phyloP scores from a whole-genome alignment of 306 rosid genomes.

The Quercus glauca region DNA sequence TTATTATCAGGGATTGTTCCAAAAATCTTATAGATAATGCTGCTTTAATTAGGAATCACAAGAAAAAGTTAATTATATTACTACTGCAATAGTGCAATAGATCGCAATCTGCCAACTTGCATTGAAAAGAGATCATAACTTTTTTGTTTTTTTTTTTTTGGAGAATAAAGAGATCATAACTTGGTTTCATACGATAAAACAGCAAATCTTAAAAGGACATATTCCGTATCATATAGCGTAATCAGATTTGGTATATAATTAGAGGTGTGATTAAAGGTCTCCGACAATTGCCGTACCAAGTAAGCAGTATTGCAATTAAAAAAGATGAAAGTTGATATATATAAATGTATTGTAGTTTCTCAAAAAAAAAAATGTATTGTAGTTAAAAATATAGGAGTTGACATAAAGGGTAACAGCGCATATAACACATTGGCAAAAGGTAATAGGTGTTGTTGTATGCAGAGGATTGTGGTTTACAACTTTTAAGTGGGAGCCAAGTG shows the following conservation, averaged over 20 bases:
- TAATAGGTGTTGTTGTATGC: no score
- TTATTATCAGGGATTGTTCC: background rate
- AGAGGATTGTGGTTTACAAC: no score
- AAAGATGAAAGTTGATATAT: no score
- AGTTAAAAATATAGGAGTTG: no score
- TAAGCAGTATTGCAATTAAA: no score
- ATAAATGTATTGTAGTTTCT: no score
- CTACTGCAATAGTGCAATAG: constrained; percentile 1
- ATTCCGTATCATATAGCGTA: background rate
- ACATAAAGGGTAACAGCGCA: no score
- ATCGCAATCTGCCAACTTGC: constrained; percentile 35
- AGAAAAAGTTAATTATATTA: background rate
- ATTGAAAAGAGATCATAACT: constrained; percentile 15
- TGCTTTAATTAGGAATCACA: constrained; percentile 30
- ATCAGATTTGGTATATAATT: background rate
- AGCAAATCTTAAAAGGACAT: constrained; percentile 10
- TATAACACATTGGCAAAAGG: no score
- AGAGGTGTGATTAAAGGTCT: background rate
- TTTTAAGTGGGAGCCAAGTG: no score
- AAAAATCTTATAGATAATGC: constrained; percentile 9
- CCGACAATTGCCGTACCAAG: no score
- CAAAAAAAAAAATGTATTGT: no score
- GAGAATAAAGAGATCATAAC: constrained; percentile 9
- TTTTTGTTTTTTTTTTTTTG: background rate
- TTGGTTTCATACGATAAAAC: background rate